Conservation (phyloP, 768 basidiomycete species). For the Suillus subaureus region DNA sequence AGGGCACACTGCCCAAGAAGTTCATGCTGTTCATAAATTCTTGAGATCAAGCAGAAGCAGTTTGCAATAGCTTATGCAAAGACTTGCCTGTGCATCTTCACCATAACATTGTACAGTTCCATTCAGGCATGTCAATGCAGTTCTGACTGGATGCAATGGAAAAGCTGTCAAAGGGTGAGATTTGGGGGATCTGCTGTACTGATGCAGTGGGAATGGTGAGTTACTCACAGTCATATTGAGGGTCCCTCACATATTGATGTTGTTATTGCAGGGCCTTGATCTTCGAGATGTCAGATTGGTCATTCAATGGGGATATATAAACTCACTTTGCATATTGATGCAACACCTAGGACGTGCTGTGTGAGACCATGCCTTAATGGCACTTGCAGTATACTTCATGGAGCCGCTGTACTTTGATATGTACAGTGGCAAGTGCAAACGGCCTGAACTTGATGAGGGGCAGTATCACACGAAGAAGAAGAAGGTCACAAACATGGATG, state of each 20-base stretch:
- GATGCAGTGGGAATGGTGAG: conserved; percentile 41
- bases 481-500: conserved; percentile 19
- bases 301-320: conserved; percentile 17
- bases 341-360: conserved; percentile 18
- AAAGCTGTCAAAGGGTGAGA: conserved; percentile 16
- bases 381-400: conserved; percentile 16
- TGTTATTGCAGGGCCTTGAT: too few species aligned
- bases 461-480: conserved; percentile 11
- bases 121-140: conserved; percentile 26
- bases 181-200: conserved; percentile 31
- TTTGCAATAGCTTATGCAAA: too few species aligned
- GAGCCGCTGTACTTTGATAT: conserved; percentile 19
- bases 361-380: conserved; percentile 9
- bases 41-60: conserved; percentile 15
- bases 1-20: conserved; percentile 10
- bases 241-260: too few species aligned
- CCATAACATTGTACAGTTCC: conserved; percentile 26
- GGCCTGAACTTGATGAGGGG: conserved; percentile 28
- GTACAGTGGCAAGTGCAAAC: neutral
- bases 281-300: neutral
- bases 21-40: conserved; percentile 30
- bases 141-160: conserved; percentile 11
- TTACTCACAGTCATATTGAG: neutral
- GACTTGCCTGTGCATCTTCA: neutral
- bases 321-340: conserved; percentile 15